Percentiles rank a stretch among this genome's conserved stretches.
Evolutionary conservation across 192 early-diverging fungal genomes (phyloP).

Genomic region (Coemansia sp.): DNA sequence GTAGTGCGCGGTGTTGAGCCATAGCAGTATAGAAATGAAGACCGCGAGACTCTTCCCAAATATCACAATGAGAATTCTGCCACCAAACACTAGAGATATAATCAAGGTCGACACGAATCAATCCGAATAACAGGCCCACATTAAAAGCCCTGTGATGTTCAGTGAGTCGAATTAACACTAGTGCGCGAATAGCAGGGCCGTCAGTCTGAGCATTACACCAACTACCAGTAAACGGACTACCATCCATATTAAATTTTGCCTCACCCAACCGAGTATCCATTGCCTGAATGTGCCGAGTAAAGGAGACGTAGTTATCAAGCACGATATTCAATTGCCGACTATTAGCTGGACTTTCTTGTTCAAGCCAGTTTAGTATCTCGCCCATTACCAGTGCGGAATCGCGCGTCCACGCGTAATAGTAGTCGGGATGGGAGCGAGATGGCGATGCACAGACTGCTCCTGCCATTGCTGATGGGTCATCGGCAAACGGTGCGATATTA

Average conservation of each 20-base stretch:
- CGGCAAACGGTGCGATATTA: slow-evolving; percentile 35
- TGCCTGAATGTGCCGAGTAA: slow-evolving; percentile 29
- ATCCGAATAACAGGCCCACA: slow-evolving; percentile 4
- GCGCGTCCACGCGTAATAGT: slow-evolving; percentile 75
- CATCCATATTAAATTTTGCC: slow-evolving; percentile 65
- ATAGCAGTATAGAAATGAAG: slow-evolving; percentile 68
- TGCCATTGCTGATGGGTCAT: slow-evolving; percentile 21
- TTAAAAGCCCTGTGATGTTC: neutral
- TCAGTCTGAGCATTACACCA: slow-evolving; percentile 74
- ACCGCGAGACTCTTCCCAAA: slow-evolving; percentile 80
- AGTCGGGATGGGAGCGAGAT: slow-evolving; percentile 57
- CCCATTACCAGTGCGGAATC: slow-evolving; percentile 64
- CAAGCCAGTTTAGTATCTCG: slow-evolving; percentile 40
- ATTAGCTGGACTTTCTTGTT: neutral
- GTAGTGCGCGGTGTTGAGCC: slow-evolving; percentile 62
- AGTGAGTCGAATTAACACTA: slow-evolving; percentile 8
- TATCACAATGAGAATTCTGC: slow-evolving; percentile 55
- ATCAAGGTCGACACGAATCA: slow-evolving; percentile 61
- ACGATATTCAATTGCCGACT: neutral
- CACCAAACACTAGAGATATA: slow-evolving; percentile 58
- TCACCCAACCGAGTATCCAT: slow-evolving; percentile 51
- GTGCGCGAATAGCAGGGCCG: slow-evolving; percentile 60
- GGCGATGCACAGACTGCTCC: slow-evolving; percentile 54
- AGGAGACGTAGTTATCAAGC: slow-evolving; percentile 26
- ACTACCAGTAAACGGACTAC: slow-evolving; percentile 38